Evolutionary conservation across 2,329 filamentous ascomycete genomes (phyloP), one percentile per base, ranked within the genome.

Genomic region (Penicillium sp.): DNA sequence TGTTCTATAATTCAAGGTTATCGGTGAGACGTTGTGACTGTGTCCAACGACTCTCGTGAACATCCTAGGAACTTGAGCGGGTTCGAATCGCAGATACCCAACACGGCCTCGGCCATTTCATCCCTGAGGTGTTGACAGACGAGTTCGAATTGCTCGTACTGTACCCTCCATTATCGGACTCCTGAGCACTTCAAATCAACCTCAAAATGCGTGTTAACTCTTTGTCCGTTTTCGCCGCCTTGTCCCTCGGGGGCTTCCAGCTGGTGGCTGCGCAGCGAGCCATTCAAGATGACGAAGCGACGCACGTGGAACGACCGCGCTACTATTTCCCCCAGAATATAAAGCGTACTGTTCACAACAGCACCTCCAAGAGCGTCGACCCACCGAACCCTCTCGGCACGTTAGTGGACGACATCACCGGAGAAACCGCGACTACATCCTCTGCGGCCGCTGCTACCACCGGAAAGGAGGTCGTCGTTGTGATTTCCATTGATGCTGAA

Each of bases 241-340:
- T 74, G 55, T 71, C 71, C 48, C 57, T 74, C 16, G 73, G 72
- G 49, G 67, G 70, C 49, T 52, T 72, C 35, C 60, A 74, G 52
- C 64, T 74, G 46, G 71, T 70, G 55, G 62, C 67, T 49, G 74
- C 74, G 33, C 29, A 55, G 22, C 21, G 22, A 37, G 53, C 33
- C 21, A 27, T 29, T 16, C 61, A 69, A 49, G 66, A 68, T 35
- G 58, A 61, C 7, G 52, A 63, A 16, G 57, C 63, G 50, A 63
- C 64, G 11, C 64, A 67, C 51, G 65, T 66, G 19, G 62, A 72
- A 46, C 71, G 67, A 42, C 74, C 74, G 37, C 72, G 69, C 31
- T 73, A 69, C 61, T 73, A 74, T 48, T 67, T 72, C 52, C 66
- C 71, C 11, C 69, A 66, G 31, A 68, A 71, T n/a, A 56, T 74